Evolutionary conservation across 164 flowering plant genomes (phyloP), one percentile per base, ranked within the genome.

Genomic region (Aristolochia contorta): DNA sequence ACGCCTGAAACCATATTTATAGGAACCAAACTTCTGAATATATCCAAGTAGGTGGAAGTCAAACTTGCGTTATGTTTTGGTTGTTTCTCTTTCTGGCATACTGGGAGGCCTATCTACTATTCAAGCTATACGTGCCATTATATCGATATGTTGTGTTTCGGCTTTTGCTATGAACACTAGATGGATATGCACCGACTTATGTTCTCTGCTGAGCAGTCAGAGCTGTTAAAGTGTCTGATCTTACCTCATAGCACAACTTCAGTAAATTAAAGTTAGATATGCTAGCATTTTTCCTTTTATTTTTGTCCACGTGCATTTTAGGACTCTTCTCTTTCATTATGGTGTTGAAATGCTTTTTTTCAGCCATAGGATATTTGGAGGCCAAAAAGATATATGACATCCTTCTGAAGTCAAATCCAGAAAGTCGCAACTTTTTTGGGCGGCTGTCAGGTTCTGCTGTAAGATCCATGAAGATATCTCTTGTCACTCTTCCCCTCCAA

Each of bases 391-490:
- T 90, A 69, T 89, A 81, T 74, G 91, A 84, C 47, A 85, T 86
- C 65, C 91, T 90, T 57, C 59, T 86, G 58, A 73, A 68, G 67
- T 72, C 87, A 57, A 78, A 87, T 65, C 80, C 92, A 61, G 97
- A 93, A 78, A 89, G 81, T 73, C 83, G 96, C 67, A 93, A 84
- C 69, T 81, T 93, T 60, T 90, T 93, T 79, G 99, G 99, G 20
- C 86, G 96, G 60, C 84, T 84, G 66, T 86, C 97, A 57, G 99
- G 99, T 67, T 83, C 82, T 72, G 83, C 97, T 76, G 99, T 93
- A 87, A 89, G 94, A 64, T 61, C 66, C 48, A 32, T 64, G 33
- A 18, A 13, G 25, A 50, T 23, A 5, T 19, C 15, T 13, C 30
- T 33, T 8, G 8, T 16, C 25, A 30, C 47, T 54, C 23, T 25